Evolutionary conservation across 73 alveolate species (phyloP).

Genomic region (Tetrahymena malaccensis): DNA sequence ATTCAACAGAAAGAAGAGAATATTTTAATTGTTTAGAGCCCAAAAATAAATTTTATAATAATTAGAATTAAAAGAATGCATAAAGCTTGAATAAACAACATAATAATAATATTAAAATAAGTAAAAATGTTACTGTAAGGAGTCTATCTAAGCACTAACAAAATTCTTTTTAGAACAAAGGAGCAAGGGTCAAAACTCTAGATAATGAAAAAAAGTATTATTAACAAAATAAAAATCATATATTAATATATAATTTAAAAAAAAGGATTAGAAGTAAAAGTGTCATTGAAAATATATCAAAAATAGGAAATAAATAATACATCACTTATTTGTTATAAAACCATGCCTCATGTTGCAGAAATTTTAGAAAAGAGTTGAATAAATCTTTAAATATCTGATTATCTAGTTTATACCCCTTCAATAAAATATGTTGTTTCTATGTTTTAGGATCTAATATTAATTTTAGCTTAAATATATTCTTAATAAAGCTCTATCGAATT

Average conservation of each 20-base stretch:
- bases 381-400: background rate
- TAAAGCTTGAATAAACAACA: background rate
- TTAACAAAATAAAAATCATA: background rate
- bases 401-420: background rate
- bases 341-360: background rate
- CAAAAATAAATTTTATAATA: background rate
- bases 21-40: background rate
- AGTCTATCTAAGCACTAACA: background rate
- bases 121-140: background rate
- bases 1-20: background rate
- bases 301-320: background rate
- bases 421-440: background rate
- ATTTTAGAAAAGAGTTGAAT: background rate
- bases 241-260: background rate
- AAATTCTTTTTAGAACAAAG: background rate
- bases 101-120: too few relatives aligned
- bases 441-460: too few relatives aligned
- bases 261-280: background rate
- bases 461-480: too few relatives aligned
- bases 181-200: background rate
- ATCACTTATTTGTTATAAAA: background rate
- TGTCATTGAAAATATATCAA: background rate
- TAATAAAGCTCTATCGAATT: too few relatives aligned
- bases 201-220: background rate
- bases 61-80: background rate